Conservation (phyloP, 139 green algal genomes). For the Astrephomene gubernaculifera region DNA sequence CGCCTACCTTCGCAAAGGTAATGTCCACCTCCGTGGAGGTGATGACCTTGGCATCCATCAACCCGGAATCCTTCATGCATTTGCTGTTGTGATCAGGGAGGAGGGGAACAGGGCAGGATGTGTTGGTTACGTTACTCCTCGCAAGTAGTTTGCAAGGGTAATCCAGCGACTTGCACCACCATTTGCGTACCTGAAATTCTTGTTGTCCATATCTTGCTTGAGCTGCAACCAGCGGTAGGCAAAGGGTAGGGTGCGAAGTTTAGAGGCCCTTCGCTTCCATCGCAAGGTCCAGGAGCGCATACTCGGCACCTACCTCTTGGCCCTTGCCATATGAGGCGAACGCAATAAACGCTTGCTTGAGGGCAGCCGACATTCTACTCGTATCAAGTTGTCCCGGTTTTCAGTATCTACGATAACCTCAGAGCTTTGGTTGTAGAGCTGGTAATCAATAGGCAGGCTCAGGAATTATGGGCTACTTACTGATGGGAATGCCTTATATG, state of each 20-base stretch:
- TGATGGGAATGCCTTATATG: too few species aligned
- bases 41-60: constrained; percentile 11
- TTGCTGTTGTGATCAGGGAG: constrained; percentile 22
- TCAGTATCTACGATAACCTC: too few species aligned
- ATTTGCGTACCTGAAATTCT: constrained; percentile 14
- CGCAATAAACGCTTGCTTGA: constrained; percentile 9
- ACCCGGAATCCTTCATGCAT: constrained; percentile 28
- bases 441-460: too few species aligned
- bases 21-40: constrained; percentile 73
- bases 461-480: too few species aligned
- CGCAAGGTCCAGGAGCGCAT: not conserved
- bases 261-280: not conserved
- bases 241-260: not conserved
- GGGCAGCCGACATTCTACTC: constrained; percentile 6
- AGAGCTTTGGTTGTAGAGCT: too few species aligned
- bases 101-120: not conserved
- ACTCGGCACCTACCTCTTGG: constrained; percentile 36
- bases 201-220: constrained; percentile 37
- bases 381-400: too few species aligned
- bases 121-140: too few species aligned
- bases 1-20: constrained; percentile 70
- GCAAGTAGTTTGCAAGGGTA: too few species aligned
- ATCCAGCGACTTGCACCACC: too few species aligned
- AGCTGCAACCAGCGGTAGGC: not conserved
- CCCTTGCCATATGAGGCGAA: constrained; percentile 38